A percentile compares a stretch with the other conserved stretches of the same genome.
These are phyloP conservation scores for Phoma herbarum DNA, from an alignment of 2,329 filamentous ascomycete genomes.

Conservation along the genomic window DNA sequence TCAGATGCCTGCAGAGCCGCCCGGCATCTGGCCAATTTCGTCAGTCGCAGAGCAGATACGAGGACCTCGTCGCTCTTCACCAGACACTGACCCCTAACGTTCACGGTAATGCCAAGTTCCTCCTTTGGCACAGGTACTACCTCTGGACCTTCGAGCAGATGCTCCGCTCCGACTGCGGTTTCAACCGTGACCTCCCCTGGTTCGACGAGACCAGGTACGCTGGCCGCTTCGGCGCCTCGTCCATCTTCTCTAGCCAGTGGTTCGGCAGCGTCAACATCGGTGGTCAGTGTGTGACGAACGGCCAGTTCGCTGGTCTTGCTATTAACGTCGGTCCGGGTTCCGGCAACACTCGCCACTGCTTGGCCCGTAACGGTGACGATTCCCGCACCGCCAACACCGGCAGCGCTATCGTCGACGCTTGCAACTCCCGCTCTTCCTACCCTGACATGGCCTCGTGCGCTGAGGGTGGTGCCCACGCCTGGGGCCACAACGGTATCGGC, in stretches of 20 bases:
- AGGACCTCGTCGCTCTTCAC: conserved; percentile 48
- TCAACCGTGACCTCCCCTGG: conserved; percentile 51
- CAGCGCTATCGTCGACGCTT: conserved; percentile 39
- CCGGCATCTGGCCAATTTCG: conserved; percentile 37
- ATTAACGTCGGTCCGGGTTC: conserved; percentile 44
- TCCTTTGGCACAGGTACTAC: conserved; percentile 57
- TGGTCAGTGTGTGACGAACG: conserved; percentile 43
- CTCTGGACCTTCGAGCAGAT: conserved; percentile 54
- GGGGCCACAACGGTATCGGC: conserved; percentile 49
- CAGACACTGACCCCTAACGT: conserved; percentile 46
- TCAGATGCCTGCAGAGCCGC: conserved; percentile 43
- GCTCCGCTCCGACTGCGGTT: conserved; percentile 55
- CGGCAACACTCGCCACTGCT: conserved; percentile 41
- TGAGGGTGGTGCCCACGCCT: conserved; percentile 45
- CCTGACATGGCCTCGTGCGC: conserved; percentile 42
- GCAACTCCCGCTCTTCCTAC: conserved; percentile 36
- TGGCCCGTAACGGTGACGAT: conserved; percentile 42
- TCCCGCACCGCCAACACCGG: conserved; percentile 40
- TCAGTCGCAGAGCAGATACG: conserved; percentile 42
- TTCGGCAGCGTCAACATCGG: conserved; percentile 38
- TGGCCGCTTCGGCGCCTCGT: conserved; percentile 39
- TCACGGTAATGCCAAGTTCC: conserved; percentile 49
- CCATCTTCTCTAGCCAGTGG: conserved; percentile 43
- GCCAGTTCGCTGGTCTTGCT: conserved; percentile 44
- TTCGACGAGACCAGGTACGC: conserved; percentile 49